Base-by-base conservation (phyloP, 345 rosid species). In the Brassica rapa region DNA sequence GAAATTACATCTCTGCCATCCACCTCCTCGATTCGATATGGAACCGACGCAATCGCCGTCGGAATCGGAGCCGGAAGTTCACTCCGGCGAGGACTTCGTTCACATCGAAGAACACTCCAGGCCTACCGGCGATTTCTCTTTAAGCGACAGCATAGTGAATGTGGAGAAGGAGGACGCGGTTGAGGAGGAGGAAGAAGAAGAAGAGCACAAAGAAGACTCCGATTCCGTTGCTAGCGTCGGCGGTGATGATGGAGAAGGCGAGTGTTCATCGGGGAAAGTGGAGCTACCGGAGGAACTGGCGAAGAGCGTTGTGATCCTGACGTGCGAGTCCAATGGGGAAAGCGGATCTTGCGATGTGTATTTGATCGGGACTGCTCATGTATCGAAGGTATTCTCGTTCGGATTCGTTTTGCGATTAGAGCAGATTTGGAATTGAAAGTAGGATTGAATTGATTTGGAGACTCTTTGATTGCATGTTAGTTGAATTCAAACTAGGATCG, bases 301-400 rank as follows among this genome's bases (percentile, higher is more conserved):
- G 12, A 82, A 88, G 51, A 85, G 84, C 82, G 93, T 96, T 61
- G 82, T 85, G 82, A 76, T 82, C 70, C 90, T 96, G 53, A 86
- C 89, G 6, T 96, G 98, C 73, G 97, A 90, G 64, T 91, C 97
- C 27, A 39, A 83, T 10, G 90, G 86, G 14, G 90, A 79, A 35
- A 87, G 88, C 24, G 96, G 98, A 79, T 78, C 77, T 11, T 96
- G 99, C 81, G 88, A 91, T 77, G 99, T 96, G 8, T 88, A 87
- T 73, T 65, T 96, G 83, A 87, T 96, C 61, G 99, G 97, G 23
- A 91, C 98, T 56, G 95, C 94, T 66, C 99, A 96, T 77, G 97
- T 93, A 32, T 96, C 98, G 3, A 84, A 88, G 98, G 99, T 89
- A 10, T 8, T 9, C 2, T 27, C 29, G 29, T 27, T 27, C 4